These are phyloP conservation scores for Lagenidium giganteum DNA, from an alignment of 352 stramenopile species.

Conservation along the genomic window DNA sequence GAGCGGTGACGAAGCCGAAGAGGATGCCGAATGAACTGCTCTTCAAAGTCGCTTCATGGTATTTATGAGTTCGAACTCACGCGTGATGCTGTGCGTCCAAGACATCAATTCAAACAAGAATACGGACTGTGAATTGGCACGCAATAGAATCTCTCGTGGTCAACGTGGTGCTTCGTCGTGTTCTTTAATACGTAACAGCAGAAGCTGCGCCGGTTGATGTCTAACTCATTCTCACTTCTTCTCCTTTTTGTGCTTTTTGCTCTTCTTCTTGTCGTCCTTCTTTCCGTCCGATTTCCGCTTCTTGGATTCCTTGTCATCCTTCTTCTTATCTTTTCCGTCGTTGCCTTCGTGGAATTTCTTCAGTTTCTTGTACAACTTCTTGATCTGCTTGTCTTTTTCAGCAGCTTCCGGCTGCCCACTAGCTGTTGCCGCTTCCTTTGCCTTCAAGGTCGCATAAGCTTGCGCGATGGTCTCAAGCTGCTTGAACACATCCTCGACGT, in stretches of 20 bases:
- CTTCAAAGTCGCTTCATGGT: no score
- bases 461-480: conserved; percentile 26
- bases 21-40: conserved; percentile 18
- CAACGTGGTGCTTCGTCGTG: no score
- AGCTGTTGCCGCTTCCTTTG: conserved; percentile 17
- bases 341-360: conserved; percentile 63
- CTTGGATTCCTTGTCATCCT: conserved; percentile 53
- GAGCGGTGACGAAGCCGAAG: conserved; percentile 24
- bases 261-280: conserved; percentile 25
- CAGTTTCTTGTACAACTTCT: conserved; percentile 71
- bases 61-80: no score
- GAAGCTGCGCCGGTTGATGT: no score
- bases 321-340: conserved; percentile 22
- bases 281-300: conserved; percentile 26
- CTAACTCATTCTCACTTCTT: conserved; percentile 16
- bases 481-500: conserved; percentile 22
- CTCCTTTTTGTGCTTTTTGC: conserved; percentile 43
- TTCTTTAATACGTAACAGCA: no score
- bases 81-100: no score
- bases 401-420: conserved; percentile 19
- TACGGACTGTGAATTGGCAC: no score
- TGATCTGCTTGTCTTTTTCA: conserved; percentile 40
- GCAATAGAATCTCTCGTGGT: no score
- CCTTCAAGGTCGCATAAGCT: conserved; percentile 21
- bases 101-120: no score